These are phyloP conservation scores for Mimosa pudica DNA, from an alignment of 306 rosid genomes.

Conservation along the genomic window DNA sequence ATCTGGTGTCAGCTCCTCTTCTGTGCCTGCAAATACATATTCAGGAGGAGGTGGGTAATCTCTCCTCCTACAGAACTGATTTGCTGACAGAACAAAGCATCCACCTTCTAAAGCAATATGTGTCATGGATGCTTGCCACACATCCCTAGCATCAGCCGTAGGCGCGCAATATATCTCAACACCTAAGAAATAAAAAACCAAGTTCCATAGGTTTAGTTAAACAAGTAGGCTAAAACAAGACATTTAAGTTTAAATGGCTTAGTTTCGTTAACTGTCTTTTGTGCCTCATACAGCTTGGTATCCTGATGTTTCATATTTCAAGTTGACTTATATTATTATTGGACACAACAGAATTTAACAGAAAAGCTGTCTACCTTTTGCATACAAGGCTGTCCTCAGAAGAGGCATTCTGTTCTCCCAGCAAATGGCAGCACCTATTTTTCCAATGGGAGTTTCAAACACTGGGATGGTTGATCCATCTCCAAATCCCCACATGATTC, in stretches of 20 bases:
- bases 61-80: conserved; percentile 88
- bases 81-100: conserved; percentile 86
- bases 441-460: conserved; percentile 84
- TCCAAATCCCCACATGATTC: conserved; percentile 93
- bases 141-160: conserved; percentile 77
- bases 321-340: not conserved
- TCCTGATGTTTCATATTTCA: not conserved
- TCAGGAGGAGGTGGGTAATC: conserved; percentile 93
- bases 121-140: conserved; percentile 91
- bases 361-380: conserved; percentile 61
- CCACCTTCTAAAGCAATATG: conserved; percentile 96
- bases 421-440: conserved; percentile 91
- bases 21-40: conserved; percentile 67
- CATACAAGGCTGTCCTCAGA: conserved; percentile 88
- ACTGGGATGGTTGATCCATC: conserved; percentile 96
- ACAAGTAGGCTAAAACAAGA: not conserved
- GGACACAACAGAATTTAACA: not conserved
- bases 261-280: not conserved
- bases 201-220: conserved; percentile 20
- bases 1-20: conserved; percentile 72
- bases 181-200: conserved; percentile 55
- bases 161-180: conserved; percentile 97
- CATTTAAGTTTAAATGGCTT: not conserved
- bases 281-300: not conserved
- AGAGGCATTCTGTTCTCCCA: conserved; percentile 97